Evolutionary conservation across 768 basidiomycete species (phyloP).

Genomic region (Nidularia pulvinata): DNA sequence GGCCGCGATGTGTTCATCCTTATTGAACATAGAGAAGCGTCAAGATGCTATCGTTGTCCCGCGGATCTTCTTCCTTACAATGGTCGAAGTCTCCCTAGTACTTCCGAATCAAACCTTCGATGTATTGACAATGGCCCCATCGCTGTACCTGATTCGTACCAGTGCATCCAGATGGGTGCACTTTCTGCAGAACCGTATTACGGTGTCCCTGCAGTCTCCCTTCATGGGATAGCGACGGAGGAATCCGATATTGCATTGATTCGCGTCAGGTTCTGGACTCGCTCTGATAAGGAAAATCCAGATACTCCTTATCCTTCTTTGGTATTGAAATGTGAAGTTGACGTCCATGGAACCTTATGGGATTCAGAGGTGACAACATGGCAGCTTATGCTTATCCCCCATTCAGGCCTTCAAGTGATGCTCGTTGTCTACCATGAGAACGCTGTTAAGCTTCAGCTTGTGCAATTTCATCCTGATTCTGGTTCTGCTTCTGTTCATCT

Average conservation of each 20-base stretch:
- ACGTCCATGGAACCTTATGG: neutral
- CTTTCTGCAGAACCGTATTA: slow-evolving; percentile 14
- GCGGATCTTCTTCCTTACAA: slow-evolving; percentile 11
- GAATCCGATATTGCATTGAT: neutral
- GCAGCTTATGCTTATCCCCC: neutral
- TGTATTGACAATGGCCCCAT: no score
- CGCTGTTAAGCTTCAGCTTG: neutral
- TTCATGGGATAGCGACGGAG: slow-evolving; percentile 4
- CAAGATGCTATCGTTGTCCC: slow-evolving; percentile 12
- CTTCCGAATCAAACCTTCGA: no score
- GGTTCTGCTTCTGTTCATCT: neutral
- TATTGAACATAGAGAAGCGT: slow-evolving; percentile 7
- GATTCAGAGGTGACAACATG: neutral
- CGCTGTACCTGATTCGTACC: no score
- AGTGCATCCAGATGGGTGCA: slow-evolving; percentile 8
- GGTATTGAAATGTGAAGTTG: neutral
- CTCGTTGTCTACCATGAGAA: neutral
- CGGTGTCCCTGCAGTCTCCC: slow-evolving; percentile 15
- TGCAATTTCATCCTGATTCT: neutral
- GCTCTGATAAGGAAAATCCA: neutral
- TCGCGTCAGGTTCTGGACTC: slow-evolving; percentile 1
- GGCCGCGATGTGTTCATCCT: slow-evolving; percentile 15
- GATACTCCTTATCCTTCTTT: neutral
- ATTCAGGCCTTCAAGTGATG: neutral
- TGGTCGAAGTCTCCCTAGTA: no score